Evolutionary conservation across 2,329 filamentous ascomycete genomes (phyloP).

Genomic region (Botrytis sinoallii): DNA sequence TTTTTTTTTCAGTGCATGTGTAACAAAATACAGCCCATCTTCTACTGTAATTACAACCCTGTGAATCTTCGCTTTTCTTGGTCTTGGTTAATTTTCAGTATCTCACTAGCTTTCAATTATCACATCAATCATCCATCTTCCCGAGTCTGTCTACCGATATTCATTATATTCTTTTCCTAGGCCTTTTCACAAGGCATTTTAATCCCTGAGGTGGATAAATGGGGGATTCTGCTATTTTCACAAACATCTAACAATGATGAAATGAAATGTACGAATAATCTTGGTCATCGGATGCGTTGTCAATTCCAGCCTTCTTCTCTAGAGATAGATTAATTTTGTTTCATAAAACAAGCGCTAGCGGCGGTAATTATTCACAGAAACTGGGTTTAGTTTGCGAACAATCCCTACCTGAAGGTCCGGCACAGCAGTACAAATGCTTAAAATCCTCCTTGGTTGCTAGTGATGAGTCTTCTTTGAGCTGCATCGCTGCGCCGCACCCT

Average conservation of each 20-base stretch:
- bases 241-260: not conserved
- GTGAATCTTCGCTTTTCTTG: not conserved
- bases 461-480: not conserved
- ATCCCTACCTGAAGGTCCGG: not conserved
- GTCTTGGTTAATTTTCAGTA: not conserved
- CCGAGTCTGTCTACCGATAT: not conserved
- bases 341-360: not conserved
- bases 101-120: not conserved
- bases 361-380: not conserved
- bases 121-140: not conserved
- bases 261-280: too few relatives aligned
- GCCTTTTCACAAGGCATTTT: not conserved
- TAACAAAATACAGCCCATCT: not conserved
- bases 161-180: not conserved
- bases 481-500: not conserved
- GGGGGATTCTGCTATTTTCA: not conserved
- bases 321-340: not conserved
- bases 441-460: not conserved
- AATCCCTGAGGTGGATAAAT: not conserved
- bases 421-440: not conserved
- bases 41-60: not conserved
- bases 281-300: not conserved
- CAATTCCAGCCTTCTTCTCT: not conserved
- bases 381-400: not conserved
- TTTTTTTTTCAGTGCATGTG: not conserved